Conservation (phyloP, 1,284 basidiomycete species). For the Trametes hirsuta region DNA sequence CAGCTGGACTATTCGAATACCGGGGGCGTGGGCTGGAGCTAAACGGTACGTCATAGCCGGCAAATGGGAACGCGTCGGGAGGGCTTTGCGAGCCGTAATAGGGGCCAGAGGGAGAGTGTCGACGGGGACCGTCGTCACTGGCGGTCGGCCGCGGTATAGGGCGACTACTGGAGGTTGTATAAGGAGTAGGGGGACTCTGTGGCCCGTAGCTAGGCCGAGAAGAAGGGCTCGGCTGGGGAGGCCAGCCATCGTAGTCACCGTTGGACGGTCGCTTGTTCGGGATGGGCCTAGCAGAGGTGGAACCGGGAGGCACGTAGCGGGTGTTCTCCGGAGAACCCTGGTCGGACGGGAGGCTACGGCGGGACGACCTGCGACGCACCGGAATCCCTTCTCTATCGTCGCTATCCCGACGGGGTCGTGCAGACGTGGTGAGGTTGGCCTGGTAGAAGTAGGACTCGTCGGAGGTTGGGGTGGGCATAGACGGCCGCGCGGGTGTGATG, state of each 20-base stretch:
- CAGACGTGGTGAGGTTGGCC: slow-evolving; percentile 2
- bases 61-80: slow-evolving; percentile 19
- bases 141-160: slow-evolving; percentile 20
- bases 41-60: slow-evolving; percentile 18
- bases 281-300: slow-evolving; percentile 25
- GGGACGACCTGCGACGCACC: slow-evolving; percentile 16
- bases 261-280: slow-evolving; percentile 26
- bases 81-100: slow-evolving; percentile 23
- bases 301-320: slow-evolving; percentile 17
- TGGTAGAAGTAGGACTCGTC: slow-evolving; percentile 22
- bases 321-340: slow-evolving; percentile 31
- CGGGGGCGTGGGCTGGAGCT: slow-evolving; percentile 16
- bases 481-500: slow-evolving; percentile 13
- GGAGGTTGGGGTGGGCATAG: slow-evolving; percentile 6
- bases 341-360: slow-evolving; percentile 23
- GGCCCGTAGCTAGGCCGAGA: slow-evolving; percentile 11
- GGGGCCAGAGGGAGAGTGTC: slow-evolving; percentile 19
- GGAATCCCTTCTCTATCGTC: slow-evolving; percentile 22
- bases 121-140: slow-evolving; percentile 16
- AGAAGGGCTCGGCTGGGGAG: slow-evolving; percentile 18
- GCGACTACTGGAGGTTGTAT: slow-evolving; percentile 15
- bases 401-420: slow-evolving; percentile 16
- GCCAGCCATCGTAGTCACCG: slow-evolving; percentile 19
- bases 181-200: slow-evolving; percentile 11
- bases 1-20: slow-evolving; percentile 9